Percentiles rank a stretch among this genome's conserved stretches.
These are phyloP conservation scores for Venturia aucupariae DNA, from an alignment of 2,329 filamentous ascomycete species.

Conservation along the genomic window DNA sequence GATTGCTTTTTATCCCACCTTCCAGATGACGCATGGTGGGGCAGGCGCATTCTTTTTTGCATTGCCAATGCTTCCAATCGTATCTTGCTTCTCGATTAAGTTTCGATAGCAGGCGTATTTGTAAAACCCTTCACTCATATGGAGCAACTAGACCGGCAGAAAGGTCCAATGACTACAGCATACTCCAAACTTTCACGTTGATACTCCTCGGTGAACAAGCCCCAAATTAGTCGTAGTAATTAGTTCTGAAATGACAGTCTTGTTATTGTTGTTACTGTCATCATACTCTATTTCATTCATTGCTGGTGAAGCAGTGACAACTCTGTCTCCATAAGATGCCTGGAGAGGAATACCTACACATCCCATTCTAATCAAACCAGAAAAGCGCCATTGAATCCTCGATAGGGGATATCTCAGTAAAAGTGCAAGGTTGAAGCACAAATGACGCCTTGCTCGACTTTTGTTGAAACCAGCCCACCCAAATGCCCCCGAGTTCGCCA, in stretches of 20 bases:
- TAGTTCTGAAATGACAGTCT: too few species aligned
- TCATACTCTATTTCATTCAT: background rate
- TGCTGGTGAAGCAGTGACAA: constrained; percentile 3
- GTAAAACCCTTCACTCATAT: too few species aligned
- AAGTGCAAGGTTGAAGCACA: constrained; percentile 4
- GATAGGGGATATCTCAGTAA: background rate
- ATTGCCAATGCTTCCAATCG: background rate
- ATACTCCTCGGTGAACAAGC: too few species aligned
- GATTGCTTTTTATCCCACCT: constrained; percentile 4
- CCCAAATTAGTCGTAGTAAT: too few species aligned
- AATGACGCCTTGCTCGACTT: constrained; percentile 2
- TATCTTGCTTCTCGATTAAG: too few species aligned
- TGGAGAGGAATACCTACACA: background rate
- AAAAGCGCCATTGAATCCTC: background rate
- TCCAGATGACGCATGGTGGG: constrained; percentile 1
- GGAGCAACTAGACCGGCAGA: too few species aligned
- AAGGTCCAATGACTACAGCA: too few species aligned
- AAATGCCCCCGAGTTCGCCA: background rate
- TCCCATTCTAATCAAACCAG: background rate
- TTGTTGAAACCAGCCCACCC: constrained; percentile 1
- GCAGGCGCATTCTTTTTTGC: background rate
- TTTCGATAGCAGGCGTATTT: too few species aligned
- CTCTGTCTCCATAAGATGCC: background rate
- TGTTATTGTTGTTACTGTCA: too few species aligned
- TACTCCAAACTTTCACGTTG: too few species aligned